Conservation (phyloP, 768 basidiomycete species). For the Gymnopilus junonius region DNA sequence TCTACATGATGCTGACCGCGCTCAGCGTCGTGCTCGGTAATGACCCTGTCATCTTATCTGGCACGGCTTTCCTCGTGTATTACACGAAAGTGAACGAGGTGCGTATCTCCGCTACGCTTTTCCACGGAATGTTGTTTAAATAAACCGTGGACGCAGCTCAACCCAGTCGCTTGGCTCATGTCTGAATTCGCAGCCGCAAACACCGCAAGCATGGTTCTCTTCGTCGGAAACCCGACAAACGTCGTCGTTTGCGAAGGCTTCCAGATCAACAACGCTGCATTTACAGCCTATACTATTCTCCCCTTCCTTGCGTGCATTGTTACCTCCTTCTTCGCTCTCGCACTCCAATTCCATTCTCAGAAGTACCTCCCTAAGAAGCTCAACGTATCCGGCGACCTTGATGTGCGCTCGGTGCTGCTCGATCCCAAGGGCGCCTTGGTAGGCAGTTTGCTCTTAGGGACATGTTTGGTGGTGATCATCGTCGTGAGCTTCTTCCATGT, state of each 20-base stretch:
- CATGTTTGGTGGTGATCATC: constrained; percentile 75
- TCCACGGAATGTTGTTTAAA: not conserved
- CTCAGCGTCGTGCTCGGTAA: constrained; percentile 85
- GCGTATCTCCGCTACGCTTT: not conserved
- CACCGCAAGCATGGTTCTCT: constrained; percentile 73
- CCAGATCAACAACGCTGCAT: constrained; percentile 72
- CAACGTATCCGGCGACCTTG: constrained; percentile 35
- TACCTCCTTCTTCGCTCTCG: constrained; percentile 60
- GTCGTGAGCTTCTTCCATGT: constrained; percentile 76
- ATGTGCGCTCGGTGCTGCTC: constrained; percentile 66
- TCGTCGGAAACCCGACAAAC: constrained; percentile 94
- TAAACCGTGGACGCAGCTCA: constrained; percentile 61
- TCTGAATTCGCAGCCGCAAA: constrained; percentile 81
- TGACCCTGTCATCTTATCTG: constrained; percentile 89
- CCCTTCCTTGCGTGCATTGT: constrained; percentile 74
- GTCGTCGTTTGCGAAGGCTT: constrained; percentile 92
- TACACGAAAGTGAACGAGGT: constrained; percentile 68
- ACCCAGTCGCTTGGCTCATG: constrained; percentile 70
- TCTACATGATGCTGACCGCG: constrained; percentile 82
- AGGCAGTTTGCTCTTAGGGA: constrained; percentile 66
- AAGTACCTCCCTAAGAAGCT: constrained; percentile 59
- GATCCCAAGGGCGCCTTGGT: constrained; percentile 79
- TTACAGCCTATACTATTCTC: constrained; percentile 82
- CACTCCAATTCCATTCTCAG: constrained; percentile 59
- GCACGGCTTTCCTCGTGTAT: constrained; percentile 84